These are phyloP conservation scores for Ganoderma resinaceum DNA, from an alignment of 1,284 basidiomycete genomes.

Conservation along the genomic window DNA sequence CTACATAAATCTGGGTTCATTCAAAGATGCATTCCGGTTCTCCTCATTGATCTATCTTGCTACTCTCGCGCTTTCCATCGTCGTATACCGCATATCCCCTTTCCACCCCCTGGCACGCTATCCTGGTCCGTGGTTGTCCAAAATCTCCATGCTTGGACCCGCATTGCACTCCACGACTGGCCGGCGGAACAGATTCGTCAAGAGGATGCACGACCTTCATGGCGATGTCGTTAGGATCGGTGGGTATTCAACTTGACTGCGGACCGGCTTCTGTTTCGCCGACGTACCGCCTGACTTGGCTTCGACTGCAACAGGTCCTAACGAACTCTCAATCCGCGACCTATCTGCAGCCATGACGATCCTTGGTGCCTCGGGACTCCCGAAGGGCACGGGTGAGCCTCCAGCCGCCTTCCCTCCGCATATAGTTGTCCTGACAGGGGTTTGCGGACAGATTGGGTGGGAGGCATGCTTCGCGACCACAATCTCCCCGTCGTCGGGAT, in stretches of 20 bases:
- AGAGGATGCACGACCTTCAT: neutral
- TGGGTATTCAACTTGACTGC: neutral
- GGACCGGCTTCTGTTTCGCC: neutral
- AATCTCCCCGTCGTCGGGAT: conserved; percentile 35
- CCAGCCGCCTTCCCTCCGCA: too few relatives aligned
- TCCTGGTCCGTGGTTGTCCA: conserved; percentile 1
- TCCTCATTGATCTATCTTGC: neutral
- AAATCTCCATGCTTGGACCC: conserved; percentile 8
- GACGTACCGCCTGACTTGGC: neutral
- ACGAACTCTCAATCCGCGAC: conserved; percentile 10
- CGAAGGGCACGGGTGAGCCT: conserved; percentile 19
- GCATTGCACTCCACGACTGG: neutral
- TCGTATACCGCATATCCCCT: conserved; percentile 2
- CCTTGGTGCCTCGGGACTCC: conserved; percentile 16
- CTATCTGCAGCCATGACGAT: neutral
- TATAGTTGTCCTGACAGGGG: neutral
- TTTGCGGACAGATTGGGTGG: conserved; percentile 12
- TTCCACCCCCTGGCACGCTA: conserved; percentile 10
- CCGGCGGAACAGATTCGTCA: neutral
- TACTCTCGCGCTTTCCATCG: neutral
- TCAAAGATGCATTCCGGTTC: neutral
- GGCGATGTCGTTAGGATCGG: conserved; percentile 6
- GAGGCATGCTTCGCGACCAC: conserved; percentile 17
- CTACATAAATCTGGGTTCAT: neutral
- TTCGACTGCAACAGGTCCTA: neutral